These are phyloP conservation scores for Novymonas esmeraldas DNA, from an alignment of 208 protist species.

Conservation along the genomic window DNA sequence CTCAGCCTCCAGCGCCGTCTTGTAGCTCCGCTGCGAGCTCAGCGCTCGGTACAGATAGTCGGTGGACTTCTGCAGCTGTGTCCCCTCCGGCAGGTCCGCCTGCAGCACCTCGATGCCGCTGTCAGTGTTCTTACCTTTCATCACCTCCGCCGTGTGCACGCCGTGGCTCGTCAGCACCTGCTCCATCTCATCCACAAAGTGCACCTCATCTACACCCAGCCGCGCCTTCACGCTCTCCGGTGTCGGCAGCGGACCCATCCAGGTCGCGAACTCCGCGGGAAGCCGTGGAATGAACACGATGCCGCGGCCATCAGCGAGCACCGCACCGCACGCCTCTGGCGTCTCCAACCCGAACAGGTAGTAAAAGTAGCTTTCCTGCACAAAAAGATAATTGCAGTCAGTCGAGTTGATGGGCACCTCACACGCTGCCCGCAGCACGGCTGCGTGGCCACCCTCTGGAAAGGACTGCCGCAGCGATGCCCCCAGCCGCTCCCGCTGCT, in stretches of 20 bases:
- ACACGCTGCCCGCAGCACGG: constrained; percentile 74
- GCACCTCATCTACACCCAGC: constrained; percentile 74
- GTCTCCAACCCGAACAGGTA: constrained; percentile 92
- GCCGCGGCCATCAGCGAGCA: constrained; percentile 66
- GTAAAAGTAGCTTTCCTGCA: constrained; percentile 95
- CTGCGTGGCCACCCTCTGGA: constrained; percentile 58
- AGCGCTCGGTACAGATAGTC: constrained; percentile 68
- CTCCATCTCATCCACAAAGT: constrained; percentile 87
- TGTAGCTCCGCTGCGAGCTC: constrained; percentile 79
- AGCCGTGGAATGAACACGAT: constrained; percentile 90
- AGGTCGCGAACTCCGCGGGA: constrained; percentile 86
- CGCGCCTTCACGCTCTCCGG: constrained; percentile 57
- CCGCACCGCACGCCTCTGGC: constrained; percentile 79
- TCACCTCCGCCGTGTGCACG: constrained; percentile 72
- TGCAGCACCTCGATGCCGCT: constrained; percentile 69
- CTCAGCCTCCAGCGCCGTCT: constrained; percentile 92
- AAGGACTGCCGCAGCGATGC: constrained; percentile 41
- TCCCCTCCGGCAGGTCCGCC: constrained; percentile 49
- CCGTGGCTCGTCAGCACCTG: constrained; percentile 43
- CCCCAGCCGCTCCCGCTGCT: constrained; percentile 83
- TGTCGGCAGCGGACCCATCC: constrained; percentile 90
- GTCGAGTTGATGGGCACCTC: constrained; percentile 91
- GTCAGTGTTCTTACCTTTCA: constrained; percentile 83
- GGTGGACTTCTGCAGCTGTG: constrained; percentile 25
- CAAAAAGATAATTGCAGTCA: constrained; percentile 88